These are phyloP conservation scores for Geotrichum reessii DNA, from an alignment of 1,139 yeast genomes.

Conservation along the genomic window DNA sequence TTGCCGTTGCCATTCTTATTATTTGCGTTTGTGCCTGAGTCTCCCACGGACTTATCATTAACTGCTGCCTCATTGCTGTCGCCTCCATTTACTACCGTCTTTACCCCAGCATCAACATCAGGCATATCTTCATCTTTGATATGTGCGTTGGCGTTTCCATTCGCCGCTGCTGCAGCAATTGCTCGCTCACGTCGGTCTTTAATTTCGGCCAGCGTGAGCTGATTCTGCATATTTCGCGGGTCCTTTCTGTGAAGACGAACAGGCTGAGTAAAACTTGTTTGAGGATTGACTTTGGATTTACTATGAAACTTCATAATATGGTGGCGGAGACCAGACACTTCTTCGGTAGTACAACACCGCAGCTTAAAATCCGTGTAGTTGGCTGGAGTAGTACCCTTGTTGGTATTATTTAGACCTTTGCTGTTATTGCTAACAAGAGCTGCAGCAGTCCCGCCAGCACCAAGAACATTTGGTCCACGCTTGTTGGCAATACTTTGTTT, in stretches of 20 bases:
- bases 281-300: conserved; percentile 58
- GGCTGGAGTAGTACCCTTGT: conserved; percentile 14
- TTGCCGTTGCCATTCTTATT: conserved; percentile 31
- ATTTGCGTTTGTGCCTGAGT: conserved; percentile 27
- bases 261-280: conserved; percentile 67
- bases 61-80: conserved; percentile 33
- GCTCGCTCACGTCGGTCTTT: conserved; percentile 52
- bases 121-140: conserved; percentile 18
- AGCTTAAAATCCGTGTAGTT: conserved; percentile 58
- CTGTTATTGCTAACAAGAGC: conserved; percentile 7
- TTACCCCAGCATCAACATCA: conserved; percentile 17
- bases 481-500: conserved; percentile 6
- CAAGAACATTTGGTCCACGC: conserved; percentile 13
- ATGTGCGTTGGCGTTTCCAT: conserved; percentile 8
- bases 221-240: conserved; percentile 84
- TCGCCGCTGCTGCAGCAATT: conserved; percentile 22
- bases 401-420: conserved; percentile 7
- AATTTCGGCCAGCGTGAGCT: conserved; percentile 58
- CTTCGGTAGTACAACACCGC: conserved; percentile 67
- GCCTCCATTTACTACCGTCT: conserved; percentile 14
- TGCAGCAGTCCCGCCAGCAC: conserved; percentile 16
- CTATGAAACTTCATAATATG: conserved; percentile 75
- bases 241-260: conserved; percentile 86
- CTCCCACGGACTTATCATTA: conserved; percentile 27
- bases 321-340: conserved; percentile 65